These are phyloP conservation scores for Rutstroemia sp. DNA, from an alignment of 2,329 filamentous ascomycete species.

Conservation along the genomic window DNA sequence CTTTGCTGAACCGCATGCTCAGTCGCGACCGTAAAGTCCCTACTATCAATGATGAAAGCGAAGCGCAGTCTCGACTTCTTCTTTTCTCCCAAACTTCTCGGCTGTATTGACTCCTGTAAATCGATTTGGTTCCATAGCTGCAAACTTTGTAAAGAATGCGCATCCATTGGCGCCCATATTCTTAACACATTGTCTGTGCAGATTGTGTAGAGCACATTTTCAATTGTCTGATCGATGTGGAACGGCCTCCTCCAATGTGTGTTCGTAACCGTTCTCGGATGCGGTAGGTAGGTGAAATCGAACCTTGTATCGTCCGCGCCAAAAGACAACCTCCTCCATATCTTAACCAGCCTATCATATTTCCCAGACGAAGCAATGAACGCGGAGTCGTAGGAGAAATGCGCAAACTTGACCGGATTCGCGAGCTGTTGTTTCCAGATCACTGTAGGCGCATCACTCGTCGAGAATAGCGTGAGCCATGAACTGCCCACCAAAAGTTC, in stretches of 20 bases:
- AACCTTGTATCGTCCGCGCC: slow-evolving; percentile 78
- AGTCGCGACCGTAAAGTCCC: slow-evolving; percentile 70
- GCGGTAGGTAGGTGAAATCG: slow-evolving; percentile 84
- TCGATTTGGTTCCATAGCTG: slow-evolving; percentile 78
- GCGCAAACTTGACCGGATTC: slow-evolving; percentile 64
- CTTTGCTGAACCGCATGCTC: slow-evolving; percentile 63
- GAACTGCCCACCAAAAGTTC: slow-evolving; percentile 76
- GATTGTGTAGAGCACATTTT: slow-evolving; percentile 86
- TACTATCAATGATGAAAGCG: slow-evolving; percentile 75
- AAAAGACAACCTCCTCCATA: slow-evolving; percentile 85
- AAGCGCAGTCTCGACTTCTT: slow-evolving; percentile 42
- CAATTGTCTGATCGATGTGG: slow-evolving; percentile 68
- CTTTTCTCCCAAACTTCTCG: slow-evolving; percentile 14
- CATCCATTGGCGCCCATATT: slow-evolving; percentile 75
- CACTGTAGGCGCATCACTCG: slow-evolving; percentile 40
- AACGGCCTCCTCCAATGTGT: slow-evolving; percentile 79
- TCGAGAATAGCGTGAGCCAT: slow-evolving; percentile 61
- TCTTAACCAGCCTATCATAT: slow-evolving; percentile 78
- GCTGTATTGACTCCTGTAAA: slow-evolving; percentile 60
- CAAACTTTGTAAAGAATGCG: slow-evolving; percentile 62
- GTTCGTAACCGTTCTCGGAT: slow-evolving; percentile 71
- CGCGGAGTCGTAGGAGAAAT: slow-evolving; percentile 78
- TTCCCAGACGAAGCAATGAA: slow-evolving; percentile 76
- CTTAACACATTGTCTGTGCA: slow-evolving; percentile 74
- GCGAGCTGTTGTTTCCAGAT: slow-evolving; percentile 73